Conservation (phyloP, 768 basidiomycete species). For the Sistotremastrum suecicum region DNA sequence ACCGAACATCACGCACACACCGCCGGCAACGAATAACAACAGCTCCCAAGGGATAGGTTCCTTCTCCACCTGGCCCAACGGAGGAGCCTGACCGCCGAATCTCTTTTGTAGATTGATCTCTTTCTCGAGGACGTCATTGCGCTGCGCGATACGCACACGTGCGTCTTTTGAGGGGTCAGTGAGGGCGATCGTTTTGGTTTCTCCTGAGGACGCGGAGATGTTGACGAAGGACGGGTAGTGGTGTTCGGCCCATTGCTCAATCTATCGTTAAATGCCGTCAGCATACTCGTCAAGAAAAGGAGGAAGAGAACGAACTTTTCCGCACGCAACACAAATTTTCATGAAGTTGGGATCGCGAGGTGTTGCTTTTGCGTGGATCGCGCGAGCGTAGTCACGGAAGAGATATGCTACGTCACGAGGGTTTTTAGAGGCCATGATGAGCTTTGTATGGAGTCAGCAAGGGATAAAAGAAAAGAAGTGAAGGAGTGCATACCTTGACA, state of each 20-base stretch:
- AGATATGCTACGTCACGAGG: slow-evolving; percentile 81
- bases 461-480: not conserved
- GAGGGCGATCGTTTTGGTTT: slow-evolving; percentile 14
- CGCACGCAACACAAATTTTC: slow-evolving; percentile 67
- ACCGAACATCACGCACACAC: slow-evolving; percentile 8
- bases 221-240: slow-evolving; percentile 86
- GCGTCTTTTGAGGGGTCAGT: slow-evolving; percentile 33
- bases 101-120: slow-evolving; percentile 18
- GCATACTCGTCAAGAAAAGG: not conserved
- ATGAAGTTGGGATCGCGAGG: slow-evolving; percentile 83
- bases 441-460: slow-evolving; percentile 25
- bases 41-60: slow-evolving; percentile 6
- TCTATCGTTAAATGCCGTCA: slow-evolving; percentile 21
- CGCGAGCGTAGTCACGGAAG: slow-evolving; percentile 70
- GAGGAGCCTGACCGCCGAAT: slow-evolving; percentile 6
- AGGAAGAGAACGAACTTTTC: slow-evolving; percentile 40
- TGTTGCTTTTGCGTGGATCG: slow-evolving; percentile 67
- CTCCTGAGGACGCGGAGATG: slow-evolving; percentile 10
- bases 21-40: slow-evolving; percentile 7
- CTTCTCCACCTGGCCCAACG: not conserved
- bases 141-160: slow-evolving; percentile 35
- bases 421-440: slow-evolving; percentile 88
- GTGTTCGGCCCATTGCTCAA: slow-evolving; percentile 89
- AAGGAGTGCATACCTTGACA: slow-evolving; percentile 42
- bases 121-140: slow-evolving; percentile 29